Percentiles rank a stretch among this genome's conserved stretches.
phyloP scores from a whole-genome alignment of 495 filamentous ascomycete genomes.

The Poronia punctata region DNA sequence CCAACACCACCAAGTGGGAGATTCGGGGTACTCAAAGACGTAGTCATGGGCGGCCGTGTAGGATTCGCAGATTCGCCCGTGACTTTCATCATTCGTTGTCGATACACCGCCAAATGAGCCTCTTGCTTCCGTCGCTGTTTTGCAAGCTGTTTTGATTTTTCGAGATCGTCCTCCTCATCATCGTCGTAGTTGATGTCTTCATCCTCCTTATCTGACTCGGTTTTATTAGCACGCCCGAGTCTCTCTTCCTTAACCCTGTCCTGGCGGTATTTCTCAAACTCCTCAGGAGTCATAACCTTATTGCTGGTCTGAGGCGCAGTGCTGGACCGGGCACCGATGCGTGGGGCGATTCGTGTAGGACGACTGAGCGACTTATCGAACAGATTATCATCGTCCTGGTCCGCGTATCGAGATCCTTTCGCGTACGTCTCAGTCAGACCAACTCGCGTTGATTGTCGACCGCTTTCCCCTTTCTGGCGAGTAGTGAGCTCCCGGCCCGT shows the following conservation, averaged over 20 bases:
- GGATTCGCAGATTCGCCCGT: constrained; percentile 60
- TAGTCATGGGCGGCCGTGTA: constrained; percentile 34
- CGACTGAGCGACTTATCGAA: constrained; percentile 48
- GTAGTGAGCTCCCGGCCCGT: constrained; percentile 5
- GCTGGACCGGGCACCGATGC: constrained; percentile 30
- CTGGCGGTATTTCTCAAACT: constrained; percentile 77
- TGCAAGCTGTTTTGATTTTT: constrained; percentile 63
- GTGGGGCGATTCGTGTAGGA: constrained; percentile 47
- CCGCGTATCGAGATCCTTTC: constrained; percentile 22
- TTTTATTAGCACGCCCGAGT: constrained; percentile 25
- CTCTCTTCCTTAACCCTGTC: constrained; percentile 60
- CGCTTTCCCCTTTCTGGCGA: constrained; percentile 31
- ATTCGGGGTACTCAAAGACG: constrained; percentile 52
- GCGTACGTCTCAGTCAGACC: constrained; percentile 26
- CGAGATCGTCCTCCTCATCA: constrained; percentile 80
- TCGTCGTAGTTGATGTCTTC: constrained; percentile 49
- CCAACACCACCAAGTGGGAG: constrained; percentile 28
- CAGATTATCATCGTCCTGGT: constrained; percentile 40
- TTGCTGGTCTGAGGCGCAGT: constrained; percentile 36
- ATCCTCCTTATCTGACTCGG: constrained; percentile 48
- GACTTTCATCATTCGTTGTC: constrained; percentile 96
- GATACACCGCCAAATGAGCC: constrained; percentile 81
- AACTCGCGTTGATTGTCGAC: constrained; percentile 13
- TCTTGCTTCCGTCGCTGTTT: constrained; percentile 83
- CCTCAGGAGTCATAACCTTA: constrained; percentile 83